These are phyloP conservation scores for Erythrobasidium yunnanense DNA, from an alignment of 768 basidiomycete genomes.

Conservation along the genomic window DNA sequence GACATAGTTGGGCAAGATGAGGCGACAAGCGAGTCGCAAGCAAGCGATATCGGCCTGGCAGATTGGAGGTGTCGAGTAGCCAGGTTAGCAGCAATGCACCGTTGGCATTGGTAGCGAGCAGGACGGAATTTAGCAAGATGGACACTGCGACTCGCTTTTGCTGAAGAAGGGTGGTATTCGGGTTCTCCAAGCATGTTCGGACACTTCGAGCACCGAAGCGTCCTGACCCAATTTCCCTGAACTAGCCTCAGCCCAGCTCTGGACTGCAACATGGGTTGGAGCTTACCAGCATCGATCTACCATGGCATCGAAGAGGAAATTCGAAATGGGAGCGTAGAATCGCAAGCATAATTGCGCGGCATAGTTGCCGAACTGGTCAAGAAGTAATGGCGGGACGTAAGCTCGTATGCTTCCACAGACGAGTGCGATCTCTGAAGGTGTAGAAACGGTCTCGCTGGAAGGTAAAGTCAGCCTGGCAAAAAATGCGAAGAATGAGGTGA, in stretches of 20 bases:
- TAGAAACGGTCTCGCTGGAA: conserved; percentile 86
- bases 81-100: conserved; percentile 90
- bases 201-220: conserved; percentile 96
- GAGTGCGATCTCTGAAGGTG: conserved; percentile 70
- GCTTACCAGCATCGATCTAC: conserved; percentile 75
- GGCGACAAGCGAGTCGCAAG: conserved; percentile 92
- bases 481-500: conserved; percentile 2
- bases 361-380: conserved; percentile 54
- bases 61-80: conserved; percentile 86
- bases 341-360: conserved; percentile 54
- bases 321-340: conserved; percentile 77
- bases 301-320: conserved; percentile 96
- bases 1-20: conserved; percentile 90
- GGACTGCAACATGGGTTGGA: neutral
- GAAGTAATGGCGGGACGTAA: conserved; percentile 81
- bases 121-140: conserved; percentile 91
- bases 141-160: conserved; percentile 80
- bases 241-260: neutral
- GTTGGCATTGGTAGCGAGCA: conserved; percentile 92
- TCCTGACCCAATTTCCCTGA: conserved; percentile 82
- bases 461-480: neutral
- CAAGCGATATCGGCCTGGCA: conserved; percentile 88
- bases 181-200: conserved; percentile 89
- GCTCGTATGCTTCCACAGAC: conserved; percentile 78
- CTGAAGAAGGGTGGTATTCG: conserved; percentile 52